Base-by-base conservation (phyloP, 208 protist species). In the Leishmania gerbilli region DNA sequence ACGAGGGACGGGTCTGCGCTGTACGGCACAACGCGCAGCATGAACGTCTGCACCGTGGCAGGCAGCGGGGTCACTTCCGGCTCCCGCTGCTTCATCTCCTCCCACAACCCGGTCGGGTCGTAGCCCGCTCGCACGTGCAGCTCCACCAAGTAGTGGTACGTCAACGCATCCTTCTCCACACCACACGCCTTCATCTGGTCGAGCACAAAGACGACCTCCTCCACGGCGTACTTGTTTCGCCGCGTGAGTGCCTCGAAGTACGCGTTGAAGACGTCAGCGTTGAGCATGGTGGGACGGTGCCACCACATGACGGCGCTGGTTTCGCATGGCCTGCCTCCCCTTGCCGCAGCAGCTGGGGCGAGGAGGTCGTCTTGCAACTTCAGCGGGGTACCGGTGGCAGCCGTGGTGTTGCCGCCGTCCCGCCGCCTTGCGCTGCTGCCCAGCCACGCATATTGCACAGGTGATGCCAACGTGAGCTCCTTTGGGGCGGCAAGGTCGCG, bases 91-190 rank as follows among this genome's bases (percentile, higher is more conserved):
- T 93, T 86, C 84, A 95, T 87, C 78, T 97, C 95, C 34, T 78
- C 79, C 93, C 95, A 97, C 40, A 97, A 75, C 13, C 83, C 81
- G 51, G 84, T 64, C 7, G 93, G 93, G 77, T 95, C 89, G 60
- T 90, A 86, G 31, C 92, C 90, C 31, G 91, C 89, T 13, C 92
- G 92, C 34, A 96, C 87, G 79, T 97, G 89, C 65, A 97, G 71
- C 72, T 96, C 93, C 62, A 96, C 86, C 27, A 97, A 84, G 79
- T 95, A 95, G 77, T 96, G 91, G 68, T 95, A 96, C 31, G 95
- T 96, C 40, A 95, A 79, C 37, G 88, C 90, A 79, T 93, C 85
- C 19, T 83, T 79, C 42, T n/a, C 72, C 13, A 94, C 83, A 6
- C 81, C 80, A 15, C 55, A 72, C 5, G 69, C 74, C 58, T 76